These are phyloP conservation scores for Pilatotrama ljubarskyi DNA, from an alignment of 768 basidiomycete species.

Conservation along the genomic window DNA sequence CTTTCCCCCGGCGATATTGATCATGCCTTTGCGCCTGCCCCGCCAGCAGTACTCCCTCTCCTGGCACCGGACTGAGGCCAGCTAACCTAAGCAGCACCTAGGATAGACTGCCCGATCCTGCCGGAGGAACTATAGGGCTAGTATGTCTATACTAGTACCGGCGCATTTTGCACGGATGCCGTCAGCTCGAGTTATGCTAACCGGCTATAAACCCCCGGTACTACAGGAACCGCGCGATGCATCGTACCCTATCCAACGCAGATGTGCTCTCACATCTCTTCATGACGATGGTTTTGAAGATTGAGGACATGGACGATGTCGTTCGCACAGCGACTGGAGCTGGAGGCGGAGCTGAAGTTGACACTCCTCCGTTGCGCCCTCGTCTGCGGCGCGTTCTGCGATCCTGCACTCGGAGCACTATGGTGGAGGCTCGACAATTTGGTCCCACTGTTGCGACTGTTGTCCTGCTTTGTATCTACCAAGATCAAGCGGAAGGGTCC, in stretches of 20 bases:
- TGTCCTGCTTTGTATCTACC: background rate
- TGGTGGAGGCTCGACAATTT: background rate
- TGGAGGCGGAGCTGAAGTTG: background rate
- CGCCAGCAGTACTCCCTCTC: no score
- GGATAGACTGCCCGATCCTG: no score
- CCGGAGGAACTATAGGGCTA: no score
- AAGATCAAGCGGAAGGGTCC: background rate
- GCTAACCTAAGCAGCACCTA: no score
- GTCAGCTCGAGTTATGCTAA: no score
- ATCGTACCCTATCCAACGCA: background rate
- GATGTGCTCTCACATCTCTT: background rate
- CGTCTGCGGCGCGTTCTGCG: background rate
- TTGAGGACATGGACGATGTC: background rate
- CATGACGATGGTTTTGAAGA: background rate
- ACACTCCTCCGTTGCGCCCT: background rate
- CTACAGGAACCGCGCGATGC: no score
- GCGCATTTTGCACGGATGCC: no score
- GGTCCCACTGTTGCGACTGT: background rate
- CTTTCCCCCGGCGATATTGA: no score
- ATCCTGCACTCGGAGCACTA: background rate
- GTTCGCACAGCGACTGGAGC: background rate
- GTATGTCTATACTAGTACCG: no score
- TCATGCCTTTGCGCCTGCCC: no score
- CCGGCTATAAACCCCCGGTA: no score
- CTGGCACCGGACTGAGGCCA: no score